Conservation (phyloP, 2,329 filamentous ascomycete species). For the Thielaviopsis euricoi region DNA sequence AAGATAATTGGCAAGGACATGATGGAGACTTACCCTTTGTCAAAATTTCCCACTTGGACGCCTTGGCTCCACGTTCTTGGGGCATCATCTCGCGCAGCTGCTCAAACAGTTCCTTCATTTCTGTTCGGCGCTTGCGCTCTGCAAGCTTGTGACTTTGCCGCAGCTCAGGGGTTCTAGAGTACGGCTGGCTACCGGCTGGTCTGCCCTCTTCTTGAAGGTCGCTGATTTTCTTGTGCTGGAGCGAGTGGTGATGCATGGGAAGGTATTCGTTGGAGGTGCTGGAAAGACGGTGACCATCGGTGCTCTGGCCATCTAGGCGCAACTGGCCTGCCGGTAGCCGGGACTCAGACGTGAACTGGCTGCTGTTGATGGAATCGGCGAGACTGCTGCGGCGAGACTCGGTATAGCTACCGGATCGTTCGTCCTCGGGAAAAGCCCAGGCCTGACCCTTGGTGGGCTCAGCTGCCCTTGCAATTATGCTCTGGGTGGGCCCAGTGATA, state of each 20-base stretch:
- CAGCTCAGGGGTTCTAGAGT: conserved; percentile 67
- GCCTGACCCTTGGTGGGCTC: conserved; percentile 70
- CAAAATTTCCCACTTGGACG: conserved; percentile 78
- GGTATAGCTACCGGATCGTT: conserved; percentile 27
- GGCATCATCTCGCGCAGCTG: conserved; percentile 63
- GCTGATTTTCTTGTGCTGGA: conserved; percentile 57
- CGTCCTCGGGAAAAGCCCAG: conserved; percentile 68
- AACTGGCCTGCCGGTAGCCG: conserved; percentile 55
- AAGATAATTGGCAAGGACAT: not conserved
- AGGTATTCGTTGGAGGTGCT: conserved; percentile 38
- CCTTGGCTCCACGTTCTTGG: conserved; percentile 66
- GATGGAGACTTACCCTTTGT: conserved; percentile 50
- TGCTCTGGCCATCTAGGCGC: conserved; percentile 41
- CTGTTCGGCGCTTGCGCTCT: conserved; percentile 65
- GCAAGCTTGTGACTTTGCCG: conserved; percentile 74
- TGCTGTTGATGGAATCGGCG: conserved; percentile 63
- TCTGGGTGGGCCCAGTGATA: conserved; percentile 54
- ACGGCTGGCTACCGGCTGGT: conserved; percentile 48
- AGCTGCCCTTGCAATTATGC: conserved; percentile 49
- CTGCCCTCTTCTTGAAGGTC: conserved; percentile 44
- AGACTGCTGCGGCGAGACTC: conserved; percentile 58
- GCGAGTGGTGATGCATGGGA: conserved; percentile 53
- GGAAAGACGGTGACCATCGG: conserved; percentile 29
- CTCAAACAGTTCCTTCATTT: conserved; percentile 81
- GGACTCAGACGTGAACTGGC: conserved; percentile 61